A percentile compares a stretch with the other conserved stretches of the same genome.
Evolutionary conservation across 495 filamentous ascomycete species (phyloP).

Genomic region (Penicillium verhagenii): DNA sequence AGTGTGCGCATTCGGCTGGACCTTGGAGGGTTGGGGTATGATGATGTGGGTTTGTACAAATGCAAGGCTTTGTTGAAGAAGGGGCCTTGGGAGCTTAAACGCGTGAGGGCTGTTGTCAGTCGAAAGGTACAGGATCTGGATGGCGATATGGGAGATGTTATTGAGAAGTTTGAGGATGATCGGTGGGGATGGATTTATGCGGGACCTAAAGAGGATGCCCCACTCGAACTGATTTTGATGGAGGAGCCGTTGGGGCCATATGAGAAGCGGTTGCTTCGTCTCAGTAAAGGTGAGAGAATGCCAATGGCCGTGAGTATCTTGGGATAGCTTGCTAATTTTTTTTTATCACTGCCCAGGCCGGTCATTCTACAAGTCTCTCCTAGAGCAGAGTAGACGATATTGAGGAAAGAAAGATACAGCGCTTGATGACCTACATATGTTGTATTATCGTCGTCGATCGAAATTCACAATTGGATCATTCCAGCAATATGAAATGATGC

Average conservation of each 20-base stretch:
- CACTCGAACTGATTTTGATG: slow-evolving; percentile 37
- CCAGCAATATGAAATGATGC: too few species aligned
- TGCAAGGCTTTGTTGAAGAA: slow-evolving; percentile 45
- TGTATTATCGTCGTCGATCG: too few species aligned
- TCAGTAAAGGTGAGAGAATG: slow-evolving; percentile 34
- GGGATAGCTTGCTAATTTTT: background rate
- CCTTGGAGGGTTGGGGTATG: slow-evolving; percentile 54
- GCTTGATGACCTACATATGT: too few species aligned
- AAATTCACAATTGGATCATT: too few species aligned
- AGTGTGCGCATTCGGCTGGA: slow-evolving; percentile 56
- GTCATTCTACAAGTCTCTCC: background rate
- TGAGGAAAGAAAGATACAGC: background rate
- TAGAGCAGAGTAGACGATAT: background rate
- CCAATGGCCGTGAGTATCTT: too few species aligned
- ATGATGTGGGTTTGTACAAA: slow-evolving; percentile 54
- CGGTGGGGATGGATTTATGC: slow-evolving; percentile 54
- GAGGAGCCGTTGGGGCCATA: slow-evolving; percentile 52
- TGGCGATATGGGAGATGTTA: slow-evolving; percentile 8
- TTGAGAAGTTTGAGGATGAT: slow-evolving; percentile 25
- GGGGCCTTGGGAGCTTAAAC: slow-evolving; percentile 33
- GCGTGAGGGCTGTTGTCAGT: slow-evolving; percentile 5
- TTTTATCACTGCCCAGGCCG: background rate
- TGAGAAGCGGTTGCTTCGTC: slow-evolving; percentile 43
- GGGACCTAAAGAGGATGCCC: slow-evolving; percentile 36
- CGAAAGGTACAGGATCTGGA: slow-evolving; percentile 1